These are phyloP conservation scores for Globisporangium viniferum DNA, from an alignment of 352 stramenopile species.

Conservation along the genomic window DNA sequence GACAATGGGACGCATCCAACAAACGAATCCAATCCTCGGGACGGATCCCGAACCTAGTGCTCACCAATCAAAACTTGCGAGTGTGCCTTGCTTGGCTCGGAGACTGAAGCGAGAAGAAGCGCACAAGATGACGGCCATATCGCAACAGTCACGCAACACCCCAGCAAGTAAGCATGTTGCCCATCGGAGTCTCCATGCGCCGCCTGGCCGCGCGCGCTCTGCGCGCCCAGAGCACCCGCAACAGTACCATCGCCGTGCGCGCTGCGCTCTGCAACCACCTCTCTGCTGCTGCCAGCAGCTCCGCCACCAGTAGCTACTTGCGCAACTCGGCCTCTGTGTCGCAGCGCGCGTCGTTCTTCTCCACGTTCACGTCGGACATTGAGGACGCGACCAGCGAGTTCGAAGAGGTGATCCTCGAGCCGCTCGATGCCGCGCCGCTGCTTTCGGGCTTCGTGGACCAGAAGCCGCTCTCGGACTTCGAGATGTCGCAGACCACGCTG, in stretches of 20 bases:
- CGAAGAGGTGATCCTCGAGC: slow-evolving; percentile 49
- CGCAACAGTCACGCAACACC: slow-evolving; percentile 15
- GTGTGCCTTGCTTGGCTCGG: background rate
- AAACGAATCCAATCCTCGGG: slow-evolving; percentile 11
- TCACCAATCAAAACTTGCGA: slow-evolving; percentile 14
- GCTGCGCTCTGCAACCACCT: slow-evolving; percentile 16
- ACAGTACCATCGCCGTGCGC: slow-evolving; percentile 1
- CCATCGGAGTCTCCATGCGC: slow-evolving; percentile 27
- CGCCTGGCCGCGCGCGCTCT: slow-evolving; percentile 20
- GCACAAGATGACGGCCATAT: background rate
- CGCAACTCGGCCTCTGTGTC: slow-evolving; percentile 49
- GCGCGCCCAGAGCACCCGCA: slow-evolving; percentile 3
- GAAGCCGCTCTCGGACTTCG: slow-evolving; percentile 67
- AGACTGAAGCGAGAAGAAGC: slow-evolving; percentile 1
- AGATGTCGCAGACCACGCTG: slow-evolving; percentile 51
- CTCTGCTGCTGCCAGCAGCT: slow-evolving; percentile 43
- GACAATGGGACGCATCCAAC: background rate
- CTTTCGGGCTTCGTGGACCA: slow-evolving; percentile 64
- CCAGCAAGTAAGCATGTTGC: slow-evolving; percentile 24
- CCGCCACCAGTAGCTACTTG: slow-evolving; percentile 49
- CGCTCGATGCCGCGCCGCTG: slow-evolving; percentile 15
- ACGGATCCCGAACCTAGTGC: slow-evolving; percentile 14
- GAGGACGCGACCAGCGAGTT: slow-evolving; percentile 14
- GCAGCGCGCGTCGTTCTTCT: slow-evolving; percentile 9
- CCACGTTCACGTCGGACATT: slow-evolving; percentile 21